A percentile compares a stretch with the other conserved stretches of the same genome.
phyloP scores from a whole-genome alignment of 257 asterid genomes.

The Catharanthus roseus region DNA sequence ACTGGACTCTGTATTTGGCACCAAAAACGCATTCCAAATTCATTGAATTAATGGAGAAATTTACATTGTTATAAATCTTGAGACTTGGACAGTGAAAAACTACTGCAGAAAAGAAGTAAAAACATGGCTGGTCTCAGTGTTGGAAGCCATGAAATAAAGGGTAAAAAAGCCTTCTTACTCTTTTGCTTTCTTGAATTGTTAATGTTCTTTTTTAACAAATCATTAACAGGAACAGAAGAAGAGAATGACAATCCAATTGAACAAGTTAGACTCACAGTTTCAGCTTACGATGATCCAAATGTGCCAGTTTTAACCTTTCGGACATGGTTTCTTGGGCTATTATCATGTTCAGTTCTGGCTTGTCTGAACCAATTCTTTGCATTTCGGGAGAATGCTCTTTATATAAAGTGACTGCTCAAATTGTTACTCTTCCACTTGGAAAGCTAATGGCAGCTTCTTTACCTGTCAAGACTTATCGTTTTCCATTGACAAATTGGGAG shows the following conservation, averaged over 20 bases:
- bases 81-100: neutral
- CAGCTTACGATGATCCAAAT: slow-evolving; percentile 45
- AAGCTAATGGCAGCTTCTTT: slow-evolving; percentile 45
- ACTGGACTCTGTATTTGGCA: no score
- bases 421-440: slow-evolving; percentile 51
- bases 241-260: slow-evolving; percentile 48
- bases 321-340: slow-evolving; percentile 56
- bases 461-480: slow-evolving; percentile 26
- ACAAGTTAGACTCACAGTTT: slow-evolving; percentile 61
- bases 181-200: no score
- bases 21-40: no score
- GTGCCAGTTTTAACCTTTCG: slow-evolving; percentile 44
- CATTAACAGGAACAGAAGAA: slow-evolving; percentile 17
- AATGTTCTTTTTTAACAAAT: no score
- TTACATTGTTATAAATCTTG: neutral
- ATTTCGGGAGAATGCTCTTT: slow-evolving; percentile 42
- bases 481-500: slow-evolving; percentile 38
- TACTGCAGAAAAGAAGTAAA: no score
- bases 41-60: no score
- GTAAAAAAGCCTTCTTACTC: neutral
- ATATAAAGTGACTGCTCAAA: slow-evolving; percentile 42
- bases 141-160: neutral
- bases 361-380: slow-evolving; percentile 51
- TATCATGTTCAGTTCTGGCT: slow-evolving; percentile 41
- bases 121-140: neutral